Evolutionary conservation across 1,139 yeast species (phyloP).

Genomic region (Entelexis sorbosivorans): DNA sequence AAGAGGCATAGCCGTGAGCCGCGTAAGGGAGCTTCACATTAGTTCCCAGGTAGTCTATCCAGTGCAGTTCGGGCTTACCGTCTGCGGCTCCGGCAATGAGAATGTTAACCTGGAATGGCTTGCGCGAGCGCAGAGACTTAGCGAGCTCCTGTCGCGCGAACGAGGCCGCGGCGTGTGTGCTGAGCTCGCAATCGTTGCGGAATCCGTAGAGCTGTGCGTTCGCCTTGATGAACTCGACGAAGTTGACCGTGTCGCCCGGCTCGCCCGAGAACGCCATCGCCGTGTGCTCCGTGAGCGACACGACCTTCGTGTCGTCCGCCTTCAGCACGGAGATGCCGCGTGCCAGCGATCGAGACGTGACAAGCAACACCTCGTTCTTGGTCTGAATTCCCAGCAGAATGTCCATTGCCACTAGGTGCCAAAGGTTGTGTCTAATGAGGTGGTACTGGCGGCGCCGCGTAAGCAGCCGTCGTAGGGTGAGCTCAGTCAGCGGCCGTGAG

Average conservation of each 20-base stretch:
- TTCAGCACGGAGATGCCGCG: constrained; percentile 88
- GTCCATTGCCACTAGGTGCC: constrained; percentile 47
- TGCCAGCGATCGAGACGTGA: constrained; percentile 87
- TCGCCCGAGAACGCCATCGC: constrained; percentile 90
- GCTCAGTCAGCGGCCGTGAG: neutral
- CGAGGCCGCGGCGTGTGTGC: constrained; percentile 63
- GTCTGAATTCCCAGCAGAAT: constrained; percentile 78
- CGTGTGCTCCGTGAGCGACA: constrained; percentile 62
- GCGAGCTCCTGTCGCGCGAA: constrained; percentile 86
- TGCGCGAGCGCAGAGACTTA: constrained; percentile 72
- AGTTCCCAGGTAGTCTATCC: constrained; percentile 93
- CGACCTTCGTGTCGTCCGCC: constrained; percentile 78
- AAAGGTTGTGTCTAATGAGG: neutral
- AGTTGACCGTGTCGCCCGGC: constrained; percentile 80
- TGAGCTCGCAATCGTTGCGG: constrained; percentile 71
- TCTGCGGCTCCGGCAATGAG: constrained; percentile 77
- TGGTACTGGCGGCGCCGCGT: neutral
- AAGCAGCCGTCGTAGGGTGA: too few species aligned
- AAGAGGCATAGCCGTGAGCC: constrained; percentile 95
- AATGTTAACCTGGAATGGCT: constrained; percentile 89
- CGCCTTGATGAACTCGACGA: constrained; percentile 89
- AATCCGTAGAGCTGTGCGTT: constrained; percentile 80
- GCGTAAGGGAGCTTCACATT: constrained; percentile 86
- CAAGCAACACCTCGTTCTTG: constrained; percentile 68
- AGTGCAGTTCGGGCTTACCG: constrained; percentile 58